A percentile compares a stretch with the other conserved stretches of the same genome.
These are phyloP conservation scores for Termitomyces sp. DNA, from an alignment of 768 basidiomycete genomes.

Conservation along the genomic window DNA sequence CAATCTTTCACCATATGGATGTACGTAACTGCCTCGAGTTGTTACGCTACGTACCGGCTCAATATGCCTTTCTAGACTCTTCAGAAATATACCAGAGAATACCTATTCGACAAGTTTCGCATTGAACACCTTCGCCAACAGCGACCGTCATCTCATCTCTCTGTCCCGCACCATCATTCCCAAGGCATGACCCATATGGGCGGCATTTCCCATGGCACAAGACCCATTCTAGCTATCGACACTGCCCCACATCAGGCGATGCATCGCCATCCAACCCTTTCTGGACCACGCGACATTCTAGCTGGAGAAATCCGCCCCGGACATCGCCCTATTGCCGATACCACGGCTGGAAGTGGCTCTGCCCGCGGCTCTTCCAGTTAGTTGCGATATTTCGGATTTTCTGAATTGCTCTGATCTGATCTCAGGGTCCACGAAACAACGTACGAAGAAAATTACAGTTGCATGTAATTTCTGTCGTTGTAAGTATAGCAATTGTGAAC, in stretches of 20 bases:
- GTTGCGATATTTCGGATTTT: slow-evolving; percentile 30
- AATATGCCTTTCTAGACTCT: slow-evolving; percentile 50
- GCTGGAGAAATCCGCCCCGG: slow-evolving; percentile 39
- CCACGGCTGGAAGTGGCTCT: slow-evolving; percentile 28
- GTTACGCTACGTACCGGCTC: slow-evolving; percentile 12
- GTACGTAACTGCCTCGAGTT: slow-evolving; percentile 37
- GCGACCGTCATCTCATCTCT: slow-evolving; percentile 40
- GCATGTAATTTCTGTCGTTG: slow-evolving; percentile 91
- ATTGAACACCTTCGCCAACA: slow-evolving; percentile 51
- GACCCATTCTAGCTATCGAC: slow-evolving; percentile 60
- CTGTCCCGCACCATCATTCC: slow-evolving; percentile 35
- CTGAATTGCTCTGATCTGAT: slow-evolving; percentile 1
- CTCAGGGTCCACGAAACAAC: slow-evolving; percentile 57
- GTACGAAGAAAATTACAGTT: slow-evolving; percentile 83
- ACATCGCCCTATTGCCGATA: slow-evolving; percentile 39
- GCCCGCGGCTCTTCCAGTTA: slow-evolving; percentile 26
- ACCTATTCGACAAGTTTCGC: slow-evolving; percentile 76
- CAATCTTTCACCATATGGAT: slow-evolving; percentile 87
- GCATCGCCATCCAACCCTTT: slow-evolving; percentile 40
- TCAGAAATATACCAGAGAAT: slow-evolving; percentile 80
- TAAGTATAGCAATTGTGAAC: slow-evolving; percentile 34
- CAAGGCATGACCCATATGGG: slow-evolving; percentile 37
- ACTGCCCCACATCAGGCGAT: slow-evolving; percentile 44
- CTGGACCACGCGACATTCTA: slow-evolving; percentile 44
- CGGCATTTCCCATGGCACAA: slow-evolving; percentile 40